phyloP scores from a whole-genome alignment of 1,284 basidiomycete species.

The Meira nashicola region DNA sequence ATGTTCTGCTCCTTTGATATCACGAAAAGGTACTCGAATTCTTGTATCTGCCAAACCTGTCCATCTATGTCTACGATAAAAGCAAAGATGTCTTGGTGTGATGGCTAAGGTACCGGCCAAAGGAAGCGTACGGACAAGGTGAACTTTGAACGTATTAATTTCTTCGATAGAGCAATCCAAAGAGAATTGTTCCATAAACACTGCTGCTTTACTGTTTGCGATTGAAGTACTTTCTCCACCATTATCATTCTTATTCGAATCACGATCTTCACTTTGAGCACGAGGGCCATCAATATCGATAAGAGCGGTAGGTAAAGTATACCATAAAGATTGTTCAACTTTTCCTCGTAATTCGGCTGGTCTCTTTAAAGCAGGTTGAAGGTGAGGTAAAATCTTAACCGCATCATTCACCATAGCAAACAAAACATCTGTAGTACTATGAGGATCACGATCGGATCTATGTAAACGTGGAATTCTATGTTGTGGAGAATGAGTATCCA shows the following conservation, averaged over 20 bases:
- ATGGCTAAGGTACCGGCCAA: conserved; percentile 39
- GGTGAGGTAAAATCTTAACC: neutral
- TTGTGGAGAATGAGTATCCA: conserved; percentile 33
- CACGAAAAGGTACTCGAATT: conserved; percentile 36
- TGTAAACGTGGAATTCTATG: conserved; percentile 15
- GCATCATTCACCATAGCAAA: neutral
- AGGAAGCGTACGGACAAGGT: conserved; percentile 37
- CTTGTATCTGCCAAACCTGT: conserved; percentile 23
- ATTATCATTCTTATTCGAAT: neutral
- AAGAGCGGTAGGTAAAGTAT: neutral
- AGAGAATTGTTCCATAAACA: neutral
- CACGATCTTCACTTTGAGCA: neutral
- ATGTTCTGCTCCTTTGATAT: conserved; percentile 30
- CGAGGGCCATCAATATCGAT: conserved; percentile 1
- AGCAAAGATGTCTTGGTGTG: conserved; percentile 38
- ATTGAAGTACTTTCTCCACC: neutral
- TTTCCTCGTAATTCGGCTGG: neutral
- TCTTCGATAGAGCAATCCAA: conserved; percentile 15
- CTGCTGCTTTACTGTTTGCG: neutral
- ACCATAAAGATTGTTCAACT: neutral
- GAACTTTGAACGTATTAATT: conserved; percentile 28
- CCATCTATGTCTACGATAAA: conserved; percentile 25
- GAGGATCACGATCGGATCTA: conserved; percentile 22
- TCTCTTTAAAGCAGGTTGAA: conserved; percentile 1
- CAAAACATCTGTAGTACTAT: conserved; percentile 8